Evolutionary conservation across 1,284 basidiomycete genomes (phyloP), one percentile per base, ranked within the genome.

Genomic region (Flammula alnicola): DNA sequence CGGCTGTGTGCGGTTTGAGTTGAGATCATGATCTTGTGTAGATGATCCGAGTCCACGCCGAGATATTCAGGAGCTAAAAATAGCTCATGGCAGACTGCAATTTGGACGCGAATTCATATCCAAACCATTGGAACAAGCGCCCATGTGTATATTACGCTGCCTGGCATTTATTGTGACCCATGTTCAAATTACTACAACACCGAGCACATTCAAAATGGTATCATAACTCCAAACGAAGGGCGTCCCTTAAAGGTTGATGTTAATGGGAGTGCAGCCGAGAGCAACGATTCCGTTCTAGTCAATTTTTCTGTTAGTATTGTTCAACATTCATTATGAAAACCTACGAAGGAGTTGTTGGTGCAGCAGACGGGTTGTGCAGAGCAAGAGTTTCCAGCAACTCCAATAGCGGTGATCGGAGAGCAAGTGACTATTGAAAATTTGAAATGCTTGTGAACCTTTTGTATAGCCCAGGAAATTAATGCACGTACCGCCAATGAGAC

Each of bases 311-410:
- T 12, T 23, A 8, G 5, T n/a, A 1, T 4, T 22, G 5, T 38
- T 2, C 12, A 38, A n/a, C 7, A n/a, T 4, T 20, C 3, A n/a
- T 6, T 14, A 8, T 25, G 22, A 35, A 6, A 25, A 51, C 63
- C 60, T 54, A 54, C 67, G 46, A 61, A 66, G 39, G 27, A 38
- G 52, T 63, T 61, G 47, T 56, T 48, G n/a, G 56, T 57, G 58
- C 63, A 63, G 58, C 61, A 57, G 40, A 62, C 56, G 23, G 60
- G 51, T 32, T 66, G 55, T 16, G 58, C 56, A 45, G 52, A 37
- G 54, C 64, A 60, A 25, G 59, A 59, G 26, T 43, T 56, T 7
- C 61, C 61, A 14, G 47, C 42, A 19, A 44, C 44, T 16, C 56
- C 59, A 36, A 62, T 30, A 42, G 59, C 47, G 32, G 17, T 48